Evolutionary conservation across 2,329 filamentous ascomycete genomes (phyloP).

Genomic region (Fusarium oligoseptatum): DNA sequence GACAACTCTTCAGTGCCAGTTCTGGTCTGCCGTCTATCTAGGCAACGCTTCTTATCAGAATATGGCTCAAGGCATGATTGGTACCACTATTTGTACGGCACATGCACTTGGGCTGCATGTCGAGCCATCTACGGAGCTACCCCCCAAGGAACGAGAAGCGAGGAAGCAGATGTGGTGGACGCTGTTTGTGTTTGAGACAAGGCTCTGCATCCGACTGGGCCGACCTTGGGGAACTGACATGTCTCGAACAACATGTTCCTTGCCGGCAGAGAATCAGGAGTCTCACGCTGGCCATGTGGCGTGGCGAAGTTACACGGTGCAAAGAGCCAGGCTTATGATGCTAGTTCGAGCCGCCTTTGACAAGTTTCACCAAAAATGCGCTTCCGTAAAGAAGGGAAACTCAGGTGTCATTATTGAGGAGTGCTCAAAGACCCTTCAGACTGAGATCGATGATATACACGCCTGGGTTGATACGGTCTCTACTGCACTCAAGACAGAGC

Average conservation of each 20-base stretch:
- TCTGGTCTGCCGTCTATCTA: constrained; percentile 59
- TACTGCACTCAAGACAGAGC: not conserved
- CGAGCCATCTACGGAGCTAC: constrained; percentile 53
- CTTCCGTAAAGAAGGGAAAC: not conserved
- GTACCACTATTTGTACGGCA: constrained; percentile 57
- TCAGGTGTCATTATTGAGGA: not conserved
- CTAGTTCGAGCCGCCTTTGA: not conserved
- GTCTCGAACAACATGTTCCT: not conserved
- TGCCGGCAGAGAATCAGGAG: not conserved
- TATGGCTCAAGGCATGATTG: constrained; percentile 56
- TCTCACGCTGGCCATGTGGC: not conserved
- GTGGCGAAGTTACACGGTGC: not conserved
- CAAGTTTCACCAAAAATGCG: not conserved
- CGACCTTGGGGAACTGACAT: constrained; percentile 49
- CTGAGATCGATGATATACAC: not conserved
- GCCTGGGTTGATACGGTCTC: not conserved
- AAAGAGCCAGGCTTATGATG: not conserved
- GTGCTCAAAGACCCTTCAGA: not conserved
- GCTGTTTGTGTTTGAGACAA: constrained; percentile 61
- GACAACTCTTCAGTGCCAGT: constrained; percentile 40
- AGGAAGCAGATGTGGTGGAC: constrained; percentile 65
- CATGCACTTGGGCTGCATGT: constrained; percentile 61
- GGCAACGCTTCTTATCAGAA: constrained; percentile 61
- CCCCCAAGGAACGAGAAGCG: constrained; percentile 53
- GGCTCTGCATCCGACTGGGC: constrained; percentile 59